Base-by-base conservation (phyloP, 169 alveolate species). In the Besnoitia besnoiti region DNA sequence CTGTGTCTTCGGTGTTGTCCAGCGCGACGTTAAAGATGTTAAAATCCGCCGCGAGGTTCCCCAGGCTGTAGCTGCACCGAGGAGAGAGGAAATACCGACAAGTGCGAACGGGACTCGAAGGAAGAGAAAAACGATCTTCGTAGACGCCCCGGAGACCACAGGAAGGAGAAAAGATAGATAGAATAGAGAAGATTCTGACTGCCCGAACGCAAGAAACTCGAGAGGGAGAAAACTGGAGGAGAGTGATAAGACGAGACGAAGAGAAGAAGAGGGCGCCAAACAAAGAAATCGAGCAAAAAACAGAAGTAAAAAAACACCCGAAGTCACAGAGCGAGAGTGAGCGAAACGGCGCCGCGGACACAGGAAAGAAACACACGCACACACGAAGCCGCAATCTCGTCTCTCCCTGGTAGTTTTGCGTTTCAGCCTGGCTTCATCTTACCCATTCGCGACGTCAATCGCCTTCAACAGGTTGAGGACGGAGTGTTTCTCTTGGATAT, bases 401-500 rank as follows among this genome's bases (percentile, higher is more conserved):
- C n/a, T n/a, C n/a, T n/a, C n/a, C n/a, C n/a, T n/a, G n/a, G n/a
- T n/a, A n/a, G n/a, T n/a, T n/a, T n/a, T n/a, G n/a, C n/a, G n/a
- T n/a, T n/a, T n/a, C n/a, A n/a, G n/a, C n/a, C n/a, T n/a, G 4
- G 77, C 77, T 1, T 0, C 80, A 16, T 7, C 80, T 33, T 16
- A 90, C 94, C 94, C 94, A 27, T 90, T 90, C 0, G 91, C 94
- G 21, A 33, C 7, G 82, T 90, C 94, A 35, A 90, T 40, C 35
- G 47, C 91, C 84, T 77, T 67, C 47, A 90, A 75, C 40, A 90
- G 85, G 24, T 12, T 16, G 30, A 90, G 82, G 37, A 90, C 90
- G n/a, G 79, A 44, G 55, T 88, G 61, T 30, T 92, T 92, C 40
- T 92, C 85, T 35, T 92, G 87, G 21, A 92, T 76, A 35, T 89